phyloP scores from a whole-genome alignment of 768 basidiomycete genomes.

The Auricularia heimuer region DNA sequence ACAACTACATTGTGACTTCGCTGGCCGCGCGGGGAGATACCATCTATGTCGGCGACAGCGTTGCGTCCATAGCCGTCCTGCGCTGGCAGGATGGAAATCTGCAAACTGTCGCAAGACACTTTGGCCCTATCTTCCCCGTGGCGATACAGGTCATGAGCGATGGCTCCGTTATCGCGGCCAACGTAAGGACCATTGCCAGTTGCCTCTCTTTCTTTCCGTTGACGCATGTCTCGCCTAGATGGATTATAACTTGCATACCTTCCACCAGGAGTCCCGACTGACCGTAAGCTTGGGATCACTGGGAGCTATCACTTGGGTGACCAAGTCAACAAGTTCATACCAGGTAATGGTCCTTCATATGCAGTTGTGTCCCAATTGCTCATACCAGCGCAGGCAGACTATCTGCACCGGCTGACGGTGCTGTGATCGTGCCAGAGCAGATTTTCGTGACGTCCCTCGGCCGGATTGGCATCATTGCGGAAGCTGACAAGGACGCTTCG shows the following conservation, averaged over 20 bases:
- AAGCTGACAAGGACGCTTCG: slow-evolving; percentile 45
- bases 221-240: slow-evolving; percentile 31
- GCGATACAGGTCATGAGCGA: slow-evolving; percentile 48
- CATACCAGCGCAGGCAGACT: slow-evolving; percentile 39
- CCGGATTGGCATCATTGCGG: slow-evolving; percentile 61
- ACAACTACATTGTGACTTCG: slow-evolving; percentile 70
- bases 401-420: slow-evolving; percentile 30
- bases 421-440: slow-evolving; percentile 43
- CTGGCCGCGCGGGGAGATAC: slow-evolving; percentile 45
- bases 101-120: slow-evolving; percentile 58
- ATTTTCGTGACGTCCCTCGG: slow-evolving; percentile 74
- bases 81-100: slow-evolving; percentile 37
- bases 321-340: slow-evolving; percentile 62
- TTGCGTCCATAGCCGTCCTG: slow-evolving; percentile 69
- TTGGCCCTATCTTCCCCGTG: slow-evolving; percentile 65
- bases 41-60: slow-evolving; percentile 68
- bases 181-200: slow-evolving; percentile 38
- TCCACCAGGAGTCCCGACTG: slow-evolving; percentile 38
- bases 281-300: slow-evolving; percentile 45
- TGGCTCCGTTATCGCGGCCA: slow-evolving; percentile 56
- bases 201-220: slow-evolving; percentile 6
- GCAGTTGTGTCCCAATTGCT: neutral
- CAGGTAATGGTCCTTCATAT: slow-evolving; percentile 33
- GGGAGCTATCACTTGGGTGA: slow-evolving; percentile 73
- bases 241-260: slow-evolving; percentile 58